phyloP scores from a whole-genome alignment of 345 rosid genomes.

The Ceriops zippeliana region DNA sequence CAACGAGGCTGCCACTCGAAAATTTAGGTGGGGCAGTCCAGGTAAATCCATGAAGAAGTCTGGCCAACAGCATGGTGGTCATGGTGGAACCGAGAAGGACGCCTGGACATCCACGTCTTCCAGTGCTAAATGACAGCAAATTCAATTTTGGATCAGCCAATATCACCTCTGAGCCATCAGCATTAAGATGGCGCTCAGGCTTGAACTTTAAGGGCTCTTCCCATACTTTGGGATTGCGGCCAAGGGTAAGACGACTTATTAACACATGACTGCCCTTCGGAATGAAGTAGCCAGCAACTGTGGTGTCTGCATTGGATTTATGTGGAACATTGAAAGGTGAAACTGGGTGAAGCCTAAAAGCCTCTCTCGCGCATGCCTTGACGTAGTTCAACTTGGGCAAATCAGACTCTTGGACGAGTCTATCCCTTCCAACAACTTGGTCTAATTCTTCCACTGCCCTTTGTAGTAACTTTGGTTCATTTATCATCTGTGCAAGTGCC shows the following conservation, averaged over 20 bases:
- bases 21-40: too few relatives aligned
- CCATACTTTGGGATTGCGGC: constrained; percentile 34
- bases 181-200: constrained; percentile 32
- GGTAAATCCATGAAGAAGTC: too few relatives aligned
- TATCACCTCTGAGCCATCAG: constrained; percentile 3
- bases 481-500: constrained; percentile 48
- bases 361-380: constrained; percentile 25
- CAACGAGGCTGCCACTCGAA: too few relatives aligned
- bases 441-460: constrained; percentile 46
- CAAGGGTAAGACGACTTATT: constrained; percentile 39
- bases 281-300: constrained; percentile 36
- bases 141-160: constrained; percentile 19
- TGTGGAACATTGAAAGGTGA: constrained; percentile 44
- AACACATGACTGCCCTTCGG: constrained; percentile 44
- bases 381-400: constrained; percentile 24
- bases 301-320: constrained; percentile 33
- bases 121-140: constrained; percentile 20
- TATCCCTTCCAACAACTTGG: constrained; percentile 37
- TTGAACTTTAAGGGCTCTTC: constrained; percentile 26
- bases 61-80: too few relatives aligned
- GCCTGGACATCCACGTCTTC: constrained; percentile 17
- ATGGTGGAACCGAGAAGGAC: too few relatives aligned
- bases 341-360: constrained; percentile 29
- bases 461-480: constrained; percentile 35
- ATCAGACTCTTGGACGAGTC: constrained; percentile 39